Conservation (phyloP, 768 basidiomycete species). For the Boletales sp. region DNA sequence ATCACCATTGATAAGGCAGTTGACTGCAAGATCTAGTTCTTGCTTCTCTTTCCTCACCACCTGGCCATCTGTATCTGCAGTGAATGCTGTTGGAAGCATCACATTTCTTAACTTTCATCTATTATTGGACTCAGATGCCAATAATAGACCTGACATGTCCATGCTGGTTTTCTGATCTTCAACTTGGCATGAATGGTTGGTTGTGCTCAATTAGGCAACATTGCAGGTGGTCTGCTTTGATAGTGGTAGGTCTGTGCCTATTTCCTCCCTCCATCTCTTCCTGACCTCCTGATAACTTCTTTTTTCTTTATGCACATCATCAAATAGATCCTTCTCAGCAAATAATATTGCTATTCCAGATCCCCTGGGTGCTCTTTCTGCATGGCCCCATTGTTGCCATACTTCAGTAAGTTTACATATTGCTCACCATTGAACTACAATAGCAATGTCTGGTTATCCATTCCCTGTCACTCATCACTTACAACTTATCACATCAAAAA, state of each 20-base stretch:
- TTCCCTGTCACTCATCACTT: constrained; percentile 24
- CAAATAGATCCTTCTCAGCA: constrained; percentile 1
- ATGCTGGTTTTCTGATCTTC: too few relatives aligned
- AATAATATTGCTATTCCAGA: background rate
- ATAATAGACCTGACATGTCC: too few relatives aligned
- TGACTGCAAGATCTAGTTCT: background rate
- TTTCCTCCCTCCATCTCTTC: too few relatives aligned
- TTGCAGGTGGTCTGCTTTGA: too few relatives aligned
- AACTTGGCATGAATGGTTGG: too few relatives aligned
- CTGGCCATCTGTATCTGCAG: too few relatives aligned
- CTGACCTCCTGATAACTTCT: too few relatives aligned
- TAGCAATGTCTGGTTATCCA: constrained; percentile 31
- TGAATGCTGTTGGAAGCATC: too few relatives aligned
- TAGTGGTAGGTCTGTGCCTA: too few relatives aligned
- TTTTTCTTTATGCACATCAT: background rate
- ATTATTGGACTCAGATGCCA: too few relatives aligned
- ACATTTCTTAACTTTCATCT: too few relatives aligned
- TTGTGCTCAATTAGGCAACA: too few relatives aligned
- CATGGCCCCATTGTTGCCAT: background rate
- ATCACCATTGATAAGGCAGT: background rate
- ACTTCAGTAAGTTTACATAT: constrained; percentile 16
- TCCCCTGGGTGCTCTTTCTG: background rate
- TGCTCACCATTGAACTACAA: constrained; percentile 34
- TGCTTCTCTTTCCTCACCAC: background rate
- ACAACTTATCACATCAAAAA: background rate